A percentile compares a stretch with the other conserved stretches of the same genome.
phyloP scores from a whole-genome alignment of 192 early-diverging fungal genomes.

The Coemansia biformis region DNA sequence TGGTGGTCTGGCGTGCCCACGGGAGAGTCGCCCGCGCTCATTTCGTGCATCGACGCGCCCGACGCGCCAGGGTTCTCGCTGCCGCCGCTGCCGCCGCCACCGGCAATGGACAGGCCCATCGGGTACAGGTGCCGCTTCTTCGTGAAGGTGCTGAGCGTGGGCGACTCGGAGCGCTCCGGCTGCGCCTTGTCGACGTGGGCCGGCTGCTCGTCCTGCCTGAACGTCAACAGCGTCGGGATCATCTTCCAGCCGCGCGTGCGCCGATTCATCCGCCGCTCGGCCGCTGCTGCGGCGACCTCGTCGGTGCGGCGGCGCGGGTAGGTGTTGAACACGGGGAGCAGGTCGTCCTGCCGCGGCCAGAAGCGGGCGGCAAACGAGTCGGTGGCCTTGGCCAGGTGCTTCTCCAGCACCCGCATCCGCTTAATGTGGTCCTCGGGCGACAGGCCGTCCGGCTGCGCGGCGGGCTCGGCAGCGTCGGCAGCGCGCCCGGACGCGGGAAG shows the following conservation, averaged over 20 bases:
- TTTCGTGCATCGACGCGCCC: constrained; percentile 30
- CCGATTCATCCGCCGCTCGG: constrained; percentile 12
- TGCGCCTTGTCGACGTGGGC: constrained; percentile 6
- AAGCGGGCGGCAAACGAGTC: constrained; percentile 46
- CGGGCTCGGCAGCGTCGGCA: not conserved
- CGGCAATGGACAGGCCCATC: constrained; percentile 41
- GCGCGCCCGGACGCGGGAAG: not conserved
- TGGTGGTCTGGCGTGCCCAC: constrained; percentile 14
- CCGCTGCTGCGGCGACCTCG: constrained; percentile 12
- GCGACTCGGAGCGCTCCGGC: constrained; percentile 36
- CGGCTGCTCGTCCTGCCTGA: constrained; percentile 16
- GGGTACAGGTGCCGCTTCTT: constrained; percentile 48
- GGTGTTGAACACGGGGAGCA: constrained; percentile 31
- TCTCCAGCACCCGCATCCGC: constrained; percentile 47
- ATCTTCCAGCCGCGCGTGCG: constrained; percentile 48
- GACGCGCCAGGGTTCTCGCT: constrained; percentile 11
- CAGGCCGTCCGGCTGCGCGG: constrained; percentile 11
- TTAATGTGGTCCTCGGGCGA: constrained; percentile 40
- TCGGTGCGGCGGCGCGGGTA: constrained; percentile 38
- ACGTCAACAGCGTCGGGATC: constrained; percentile 46
- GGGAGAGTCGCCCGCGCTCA: constrained; percentile 24
- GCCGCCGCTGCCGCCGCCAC: constrained; percentile 9
- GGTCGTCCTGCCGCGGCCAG: constrained; percentile 45
- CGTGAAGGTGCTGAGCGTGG: constrained; percentile 25
- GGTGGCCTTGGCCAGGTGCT: constrained; percentile 44